Evolutionary conservation across 1,139 yeast genomes (phyloP), one percentile per base, ranked within the genome.

Genomic region (Eremothecium cymbalariae): DNA sequence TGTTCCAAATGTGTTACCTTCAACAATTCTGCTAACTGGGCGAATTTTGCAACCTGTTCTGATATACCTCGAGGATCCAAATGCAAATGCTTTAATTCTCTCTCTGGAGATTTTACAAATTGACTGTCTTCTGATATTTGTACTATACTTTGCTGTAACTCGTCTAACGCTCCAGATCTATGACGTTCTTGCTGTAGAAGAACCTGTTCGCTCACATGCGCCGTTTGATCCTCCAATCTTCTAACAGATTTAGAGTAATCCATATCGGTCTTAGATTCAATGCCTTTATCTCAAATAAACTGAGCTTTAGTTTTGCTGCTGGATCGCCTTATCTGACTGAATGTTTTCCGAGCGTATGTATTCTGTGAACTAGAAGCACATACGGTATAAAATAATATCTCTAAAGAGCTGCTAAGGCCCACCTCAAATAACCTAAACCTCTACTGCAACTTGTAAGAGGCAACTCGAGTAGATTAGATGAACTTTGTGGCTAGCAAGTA

Each of bases 1-100:
- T 53, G 54, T 32, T 52, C 56, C 36, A 54, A 37, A 42, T 55
- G 54, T n/a, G 49, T 39, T 29, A 41, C 32, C 24, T 46, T 50
- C 27, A 55, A 31, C 7, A 46, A 30, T 14, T 46, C 47, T 7
- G 52, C 39, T 9, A 55, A 36, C 25, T 44, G 26, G 16, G 47
- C 43, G 11, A 51, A 44, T 13, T 51, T 46, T n/a, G 30, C 33
- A n/a, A 53, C 41, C 17, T 42, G 45, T 1, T 23, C 41, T 8
- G 36, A 34, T 8, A 55, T 25, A 9, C 20, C 22, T 13, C 38
- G 33, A n/a, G 50, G 47, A 32, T 55, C 50, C 13, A 28, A 22
- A 9, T 34, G 37, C 8, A 52, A 32, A 2, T 38, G 34, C 7
- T 18, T 16, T n/a, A 31, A 25, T 6, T 22, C 33, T 8, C 19